Conservation (phyloP, 1,139 yeast genomes). For the Hyphopichia burtonii region DNA sequence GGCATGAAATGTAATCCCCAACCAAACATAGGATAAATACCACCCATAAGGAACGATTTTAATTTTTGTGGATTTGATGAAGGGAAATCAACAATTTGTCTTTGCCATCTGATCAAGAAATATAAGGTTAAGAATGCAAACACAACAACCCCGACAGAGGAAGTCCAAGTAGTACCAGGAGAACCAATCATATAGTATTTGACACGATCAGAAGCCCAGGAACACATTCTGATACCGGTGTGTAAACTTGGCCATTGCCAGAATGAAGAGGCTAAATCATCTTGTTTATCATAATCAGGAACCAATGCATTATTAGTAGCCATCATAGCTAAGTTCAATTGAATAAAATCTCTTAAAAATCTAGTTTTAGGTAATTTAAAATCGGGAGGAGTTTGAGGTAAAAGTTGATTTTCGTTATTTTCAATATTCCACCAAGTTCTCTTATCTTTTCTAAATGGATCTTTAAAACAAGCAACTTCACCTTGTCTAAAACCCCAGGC, state of each 20-base stretch:
- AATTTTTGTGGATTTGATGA: constrained; percentile 26
- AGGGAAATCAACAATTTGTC: constrained; percentile 77
- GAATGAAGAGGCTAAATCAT: constrained; percentile 84
- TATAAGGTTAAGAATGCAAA: constrained; percentile 58
- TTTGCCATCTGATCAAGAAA: constrained; percentile 86
- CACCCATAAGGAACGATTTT: constrained; percentile 62
- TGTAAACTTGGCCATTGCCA: constrained; percentile 99
- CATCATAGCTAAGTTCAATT: constrained; percentile 96
- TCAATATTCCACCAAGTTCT: constrained; percentile 99
- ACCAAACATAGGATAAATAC: constrained; percentile 84
- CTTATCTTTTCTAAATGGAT: constrained; percentile 80
- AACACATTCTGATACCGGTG: constrained; percentile 92
- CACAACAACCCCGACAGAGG: constrained; percentile 64
- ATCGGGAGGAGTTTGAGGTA: constrained; percentile 71
- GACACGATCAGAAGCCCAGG: constrained; percentile 80
- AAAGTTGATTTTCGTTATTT: constrained; percentile 68
- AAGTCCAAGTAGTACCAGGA: constrained; percentile 94
- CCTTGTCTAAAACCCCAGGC: constrained; percentile 99
- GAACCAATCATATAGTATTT: constrained; percentile 91
- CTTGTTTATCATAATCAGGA: constrained; percentile 90
- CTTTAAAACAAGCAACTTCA: constrained; percentile 83
- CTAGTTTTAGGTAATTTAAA: constrained; percentile 80
- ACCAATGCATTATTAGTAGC: constrained; percentile 95
- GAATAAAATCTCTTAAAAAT: constrained; percentile 86
- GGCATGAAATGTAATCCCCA: constrained; percentile 95